Percentiles rank a stretch among this genome's conserved stretches.
Evolutionary conservation across 495 filamentous ascomycete genomes (phyloP).

Genomic region (Pyrenula aspistea): DNA sequence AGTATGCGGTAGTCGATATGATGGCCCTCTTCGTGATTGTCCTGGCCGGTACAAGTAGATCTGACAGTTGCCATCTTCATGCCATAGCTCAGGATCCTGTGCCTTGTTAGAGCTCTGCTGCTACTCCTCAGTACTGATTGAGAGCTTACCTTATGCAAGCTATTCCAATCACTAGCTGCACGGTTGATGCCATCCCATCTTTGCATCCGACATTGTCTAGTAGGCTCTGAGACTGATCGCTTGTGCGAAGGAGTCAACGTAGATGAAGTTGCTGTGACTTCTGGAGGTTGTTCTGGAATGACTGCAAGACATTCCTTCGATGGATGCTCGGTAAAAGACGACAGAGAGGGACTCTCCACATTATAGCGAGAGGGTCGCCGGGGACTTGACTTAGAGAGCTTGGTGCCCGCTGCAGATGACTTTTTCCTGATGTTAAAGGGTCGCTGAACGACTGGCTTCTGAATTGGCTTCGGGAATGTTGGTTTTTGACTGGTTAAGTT

Average conservation of each 20-base stretch:
- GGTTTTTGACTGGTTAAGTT: neutral
- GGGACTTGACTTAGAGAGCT: neutral
- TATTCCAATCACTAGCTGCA: neutral
- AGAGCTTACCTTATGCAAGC: neutral
- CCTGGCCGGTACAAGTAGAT: constrained; percentile 19
- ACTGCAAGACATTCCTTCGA: neutral
- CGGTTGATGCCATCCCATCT: neutral
- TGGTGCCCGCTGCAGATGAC: neutral
- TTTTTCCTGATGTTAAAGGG: neutral
- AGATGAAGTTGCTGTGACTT: neutral
- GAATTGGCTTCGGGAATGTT: neutral
- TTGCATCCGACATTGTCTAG: neutral
- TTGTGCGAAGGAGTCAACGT: too few relatives aligned
- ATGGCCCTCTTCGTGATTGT: constrained; percentile 15
- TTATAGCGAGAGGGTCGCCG: neutral
- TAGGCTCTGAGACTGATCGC: neutral
- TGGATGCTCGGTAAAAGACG: neutral
- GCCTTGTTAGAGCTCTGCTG: too few relatives aligned
- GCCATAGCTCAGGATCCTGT: constrained; percentile 18
- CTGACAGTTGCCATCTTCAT: constrained; percentile 14
- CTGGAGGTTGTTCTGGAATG: neutral
- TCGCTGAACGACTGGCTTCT: neutral
- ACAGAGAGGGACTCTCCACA: neutral
- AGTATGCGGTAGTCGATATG: constrained; percentile 14
- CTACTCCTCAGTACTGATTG: too few relatives aligned